Base-by-base conservation (phyloP, 441 rosid species). In the Gossypium trilobum region DNA sequence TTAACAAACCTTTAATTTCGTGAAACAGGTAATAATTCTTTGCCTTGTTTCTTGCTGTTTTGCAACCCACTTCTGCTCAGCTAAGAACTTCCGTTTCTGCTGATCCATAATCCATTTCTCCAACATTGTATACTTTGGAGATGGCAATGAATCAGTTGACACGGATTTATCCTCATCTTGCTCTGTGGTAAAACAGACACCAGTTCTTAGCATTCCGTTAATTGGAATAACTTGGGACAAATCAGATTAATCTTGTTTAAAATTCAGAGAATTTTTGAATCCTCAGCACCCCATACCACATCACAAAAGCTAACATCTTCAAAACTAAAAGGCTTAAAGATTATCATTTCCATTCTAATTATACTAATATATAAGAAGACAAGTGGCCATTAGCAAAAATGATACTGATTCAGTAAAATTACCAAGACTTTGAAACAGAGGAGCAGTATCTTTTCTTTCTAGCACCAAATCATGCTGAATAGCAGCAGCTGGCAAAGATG, bases 81-180 rank as follows among this genome's bases (percentile, higher is more conserved):
- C 75, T 59, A 77, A 48, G 54, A 84, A 78, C 74, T 80, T 91
- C 84, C 78, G 85, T 76, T 84, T 88, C 82, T 84, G 93, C 71
- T 79, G 84, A 84, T 87, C 89, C 83, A 83, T 78, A 71, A 93
- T 81, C 98, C 97, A 93, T 61, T 88, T 91, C 84, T 93, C 95
- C 67, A 84, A 86, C 95, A 89, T 89, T 19, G 97, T 89, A 76
- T 81, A 81, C 85, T 85, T 89, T 57, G 93, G 94, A 74, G 86
- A 68, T 54, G 86, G 89, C 46, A 74, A 82, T 57, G 80, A 71
- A 72, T 80, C 85, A 72, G 75, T 63, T 78, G 80, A 72, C 56
- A 79, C 78, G 25, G 81, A 79, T 73, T 72, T 85, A 71, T 81
- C 92, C 75, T 79, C 91, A 17, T 82, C 88, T 74, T 87, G 88